phyloP scores from a whole-genome alignment of 129 eudicot species.

The Smallanthus sonchifolius region DNA sequence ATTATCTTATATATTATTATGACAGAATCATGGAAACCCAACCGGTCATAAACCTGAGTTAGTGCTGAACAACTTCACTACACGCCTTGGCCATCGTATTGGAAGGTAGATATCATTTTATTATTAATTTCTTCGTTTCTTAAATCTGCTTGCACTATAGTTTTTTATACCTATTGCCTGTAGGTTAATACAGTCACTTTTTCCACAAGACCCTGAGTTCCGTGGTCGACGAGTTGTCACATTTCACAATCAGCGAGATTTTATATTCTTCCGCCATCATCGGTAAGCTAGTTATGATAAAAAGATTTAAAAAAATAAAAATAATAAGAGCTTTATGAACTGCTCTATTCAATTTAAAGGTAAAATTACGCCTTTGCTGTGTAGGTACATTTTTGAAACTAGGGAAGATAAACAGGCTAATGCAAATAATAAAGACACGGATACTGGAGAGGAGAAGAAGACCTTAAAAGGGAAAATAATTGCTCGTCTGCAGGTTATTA shows the following conservation, averaged over 20 bases:
- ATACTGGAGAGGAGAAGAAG: conserved; percentile 31
- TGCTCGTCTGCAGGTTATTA: conserved; percentile 76
- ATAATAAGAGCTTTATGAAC: neutral
- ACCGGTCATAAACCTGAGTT: conserved; percentile 90
- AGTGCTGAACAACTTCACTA: conserved; percentile 79
- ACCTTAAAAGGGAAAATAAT: conserved; percentile 42
- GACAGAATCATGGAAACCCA: conserved; percentile 97
- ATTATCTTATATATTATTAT: neutral
- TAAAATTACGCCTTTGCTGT: neutral
- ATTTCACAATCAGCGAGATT: conserved; percentile 94
- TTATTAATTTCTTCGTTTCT: neutral
- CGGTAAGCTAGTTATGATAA: conserved; percentile 35
- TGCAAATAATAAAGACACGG: conserved; percentile 34
- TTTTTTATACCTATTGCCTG: neutral
- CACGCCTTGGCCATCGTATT: conserved; percentile 89
- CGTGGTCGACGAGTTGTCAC: conserved; percentile 93
- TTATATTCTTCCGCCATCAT: conserved; percentile 95
- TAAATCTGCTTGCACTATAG: neutral
- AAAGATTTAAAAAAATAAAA: neutral
- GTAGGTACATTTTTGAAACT: conserved; percentile 71
- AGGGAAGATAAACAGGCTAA: conserved; percentile 52
- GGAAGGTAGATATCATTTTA: conserved; percentile 51
- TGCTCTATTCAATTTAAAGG: neutral
- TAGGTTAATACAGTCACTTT: conserved; percentile 86
- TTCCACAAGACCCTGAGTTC: conserved; percentile 91